Evolutionary conservation across 1,284 basidiomycete species (phyloP).

Genomic region (Cutaneotrichosporon sp.): DNA sequence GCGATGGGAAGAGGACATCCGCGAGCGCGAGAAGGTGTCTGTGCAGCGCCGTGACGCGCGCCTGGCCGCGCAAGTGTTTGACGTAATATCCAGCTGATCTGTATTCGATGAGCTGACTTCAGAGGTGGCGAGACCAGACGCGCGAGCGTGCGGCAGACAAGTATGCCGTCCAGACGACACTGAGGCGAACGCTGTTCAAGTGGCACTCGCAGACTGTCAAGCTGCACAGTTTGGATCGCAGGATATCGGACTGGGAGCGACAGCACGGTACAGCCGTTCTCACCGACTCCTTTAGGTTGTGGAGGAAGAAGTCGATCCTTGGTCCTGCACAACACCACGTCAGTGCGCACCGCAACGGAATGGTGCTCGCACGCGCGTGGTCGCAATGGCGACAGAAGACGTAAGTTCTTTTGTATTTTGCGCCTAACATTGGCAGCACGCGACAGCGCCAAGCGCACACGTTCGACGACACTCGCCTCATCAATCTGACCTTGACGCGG

Average conservation of each 20-base stretch:
- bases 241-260: conserved; percentile 14
- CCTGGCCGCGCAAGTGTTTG: conserved; percentile 17
- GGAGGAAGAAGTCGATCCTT: conserved; percentile 25
- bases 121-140: conserved; percentile 22
- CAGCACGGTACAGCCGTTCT: background rate
- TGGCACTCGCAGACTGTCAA: conserved; percentile 17
- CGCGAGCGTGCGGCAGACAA: conserved; percentile 24
- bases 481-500: conserved; percentile 19
- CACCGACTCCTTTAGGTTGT: conserved; percentile 19
- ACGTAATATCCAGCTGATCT: conserved; percentile 27
- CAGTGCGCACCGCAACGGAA: conserved; percentile 8
- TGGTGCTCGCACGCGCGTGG: conserved; percentile 26
- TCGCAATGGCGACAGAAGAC: conserved; percentile 28
- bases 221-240: conserved; percentile 7
- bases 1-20: conserved; percentile 43
- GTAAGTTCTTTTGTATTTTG: conserved; percentile 14
- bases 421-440: conserved; percentile 11
- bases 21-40: conserved; percentile 22
- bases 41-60: conserved; percentile 3
- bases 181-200: conserved; percentile 13
- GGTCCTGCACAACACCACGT: conserved; percentile 20
- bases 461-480: conserved; percentile 18
- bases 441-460: conserved; percentile 7
- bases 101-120: conserved; percentile 3
- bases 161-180: conserved; percentile 4